phyloP scores from a whole-genome alignment of 108 stramenopile species.

The Cylindrotheca fusiformis region DNA sequence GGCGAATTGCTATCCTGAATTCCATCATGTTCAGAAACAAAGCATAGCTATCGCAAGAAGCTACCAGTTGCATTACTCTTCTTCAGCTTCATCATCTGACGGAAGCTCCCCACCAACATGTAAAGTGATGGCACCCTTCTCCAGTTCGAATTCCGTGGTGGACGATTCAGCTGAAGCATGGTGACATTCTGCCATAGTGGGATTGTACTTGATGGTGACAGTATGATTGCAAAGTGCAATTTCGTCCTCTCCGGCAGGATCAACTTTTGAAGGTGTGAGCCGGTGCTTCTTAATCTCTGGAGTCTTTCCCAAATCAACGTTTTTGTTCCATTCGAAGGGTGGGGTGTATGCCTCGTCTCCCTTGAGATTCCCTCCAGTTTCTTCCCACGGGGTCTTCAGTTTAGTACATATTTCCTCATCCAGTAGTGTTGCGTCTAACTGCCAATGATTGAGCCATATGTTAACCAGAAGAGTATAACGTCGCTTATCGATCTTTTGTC shows the following conservation, averaged over 20 bases:
- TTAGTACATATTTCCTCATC: slow-evolving; percentile 64
- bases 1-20: too few relatives aligned
- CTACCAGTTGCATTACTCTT: too few relatives aligned
- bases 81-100: slow-evolving; percentile 39
- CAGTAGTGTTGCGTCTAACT: slow-evolving; percentile 74
- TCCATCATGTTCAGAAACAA: too few relatives aligned
- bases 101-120: slow-evolving; percentile 48
- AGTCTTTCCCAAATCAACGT: slow-evolving; percentile 32
- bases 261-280: slow-evolving; percentile 24
- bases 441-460: slow-evolving; percentile 89
- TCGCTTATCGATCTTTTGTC: slow-evolving; percentile 21
- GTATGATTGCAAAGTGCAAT: slow-evolving; percentile 64
- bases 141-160: slow-evolving; percentile 38
- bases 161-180: slow-evolving; percentile 32
- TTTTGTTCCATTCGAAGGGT: slow-evolving; percentile 49
- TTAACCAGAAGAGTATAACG: slow-evolving; percentile 89
- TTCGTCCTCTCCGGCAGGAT: slow-evolving; percentile 73
- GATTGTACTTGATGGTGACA: slow-evolving; percentile 55
- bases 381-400: slow-evolving; percentile 45
- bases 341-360: slow-evolving; percentile 24
- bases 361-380: slow-evolving; percentile 20
- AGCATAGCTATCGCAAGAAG: too few relatives aligned
- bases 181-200: slow-evolving; percentile 63
- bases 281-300: slow-evolving; percentile 4
- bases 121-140: slow-evolving; percentile 41